These are phyloP conservation scores for Saccharum hybrid DNA, from an alignment of 202 grass and related monocot genomes.

Conservation along the genomic window DNA sequence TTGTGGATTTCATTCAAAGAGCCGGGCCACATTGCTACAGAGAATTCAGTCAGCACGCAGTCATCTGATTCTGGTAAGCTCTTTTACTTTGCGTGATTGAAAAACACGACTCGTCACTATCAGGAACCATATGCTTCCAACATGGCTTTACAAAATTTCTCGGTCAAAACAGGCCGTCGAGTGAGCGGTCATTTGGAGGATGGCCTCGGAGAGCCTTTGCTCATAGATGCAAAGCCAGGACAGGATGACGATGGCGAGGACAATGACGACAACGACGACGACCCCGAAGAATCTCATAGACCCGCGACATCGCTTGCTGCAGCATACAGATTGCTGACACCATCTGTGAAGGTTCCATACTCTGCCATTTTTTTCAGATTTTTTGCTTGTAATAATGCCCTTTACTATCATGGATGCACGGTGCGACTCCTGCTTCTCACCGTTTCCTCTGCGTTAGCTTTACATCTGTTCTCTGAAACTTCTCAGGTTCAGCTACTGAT, in stretches of 20 bases:
- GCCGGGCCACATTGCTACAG: slow-evolving; percentile 45
- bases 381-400: not conserved
- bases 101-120: not conserved
- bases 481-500: slow-evolving; percentile 87
- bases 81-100: not conserved
- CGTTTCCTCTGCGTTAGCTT: slow-evolving; percentile 29
- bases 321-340: slow-evolving; percentile 90
- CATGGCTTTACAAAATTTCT: not conserved
- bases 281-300: slow-evolving; percentile 51
- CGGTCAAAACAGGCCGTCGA: slow-evolving; percentile 44
- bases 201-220: slow-evolving; percentile 66
- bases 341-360: slow-evolving; percentile 81
- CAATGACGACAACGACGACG: slow-evolving; percentile 68
- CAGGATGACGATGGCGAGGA: slow-evolving; percentile 68
- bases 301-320: slow-evolving; percentile 72
- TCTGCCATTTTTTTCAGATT: not conserved
- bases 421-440: not conserved
- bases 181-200: slow-evolving; percentile 64
- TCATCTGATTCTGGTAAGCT: slow-evolving; percentile 58
- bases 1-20: slow-evolving; percentile 85
- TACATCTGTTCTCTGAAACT: not conserved
- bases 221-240: slow-evolving; percentile 58
- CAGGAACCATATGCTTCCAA: slow-evolving; percentile 5
- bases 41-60: slow-evolving; percentile 32
- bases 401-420: not conserved